Evolutionary conservation across 2,329 filamentous ascomycete species (phyloP).

Genomic region (Epichloe typhina): DNA sequence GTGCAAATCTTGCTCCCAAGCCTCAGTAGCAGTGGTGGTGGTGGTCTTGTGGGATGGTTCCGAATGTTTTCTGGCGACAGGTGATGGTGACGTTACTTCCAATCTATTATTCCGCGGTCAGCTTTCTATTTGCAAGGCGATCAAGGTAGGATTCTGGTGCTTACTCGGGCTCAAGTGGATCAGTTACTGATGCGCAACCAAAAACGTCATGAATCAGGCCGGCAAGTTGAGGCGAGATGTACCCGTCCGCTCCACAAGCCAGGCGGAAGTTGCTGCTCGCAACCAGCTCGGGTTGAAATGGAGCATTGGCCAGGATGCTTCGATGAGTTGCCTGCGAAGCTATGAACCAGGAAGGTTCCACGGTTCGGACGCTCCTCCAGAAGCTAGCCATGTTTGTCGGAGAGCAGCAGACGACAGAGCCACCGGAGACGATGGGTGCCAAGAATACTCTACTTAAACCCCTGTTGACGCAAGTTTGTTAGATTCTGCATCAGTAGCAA

Average conservation of each 20-base stretch:
- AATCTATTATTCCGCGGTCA: background rate
- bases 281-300: background rate
- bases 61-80: background rate
- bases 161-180: background rate
- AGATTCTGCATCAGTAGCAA: background rate
- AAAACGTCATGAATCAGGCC: constrained; percentile 3
- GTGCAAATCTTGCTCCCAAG: background rate
- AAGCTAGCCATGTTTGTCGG: background rate
- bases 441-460: background rate
- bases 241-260: background rate
- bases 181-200: constrained; percentile 1
- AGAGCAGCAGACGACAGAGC: background rate
- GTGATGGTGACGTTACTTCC: background rate
- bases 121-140: background rate
- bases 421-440: background rate
- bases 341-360: background rate
- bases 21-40: background rate
- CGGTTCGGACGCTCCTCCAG: background rate
- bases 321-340: background rate
- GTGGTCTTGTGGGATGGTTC: background rate
- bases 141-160: no score
- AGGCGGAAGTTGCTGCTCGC: background rate
- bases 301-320: background rate
- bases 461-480: background rate
- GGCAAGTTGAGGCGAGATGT: constrained; percentile 1